These are phyloP conservation scores for Xylaria sp. DNA, from an alignment of 2,329 filamentous ascomycete species.

Conservation along the genomic window DNA sequence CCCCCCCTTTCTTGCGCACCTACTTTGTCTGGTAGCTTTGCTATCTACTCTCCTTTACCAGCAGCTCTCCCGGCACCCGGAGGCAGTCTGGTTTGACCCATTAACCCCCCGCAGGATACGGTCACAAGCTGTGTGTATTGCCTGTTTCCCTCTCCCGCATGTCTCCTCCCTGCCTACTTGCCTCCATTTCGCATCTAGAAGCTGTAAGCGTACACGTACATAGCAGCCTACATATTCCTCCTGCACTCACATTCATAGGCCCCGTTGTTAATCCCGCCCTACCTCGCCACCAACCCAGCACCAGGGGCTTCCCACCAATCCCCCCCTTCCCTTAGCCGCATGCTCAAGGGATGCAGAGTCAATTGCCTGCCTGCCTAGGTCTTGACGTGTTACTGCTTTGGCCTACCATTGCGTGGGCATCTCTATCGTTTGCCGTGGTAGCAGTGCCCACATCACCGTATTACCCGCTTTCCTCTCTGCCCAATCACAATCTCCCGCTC, in stretches of 20 bases:
- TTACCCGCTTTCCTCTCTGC: conserved; percentile 46
- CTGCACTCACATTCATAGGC: conserved; percentile 39
- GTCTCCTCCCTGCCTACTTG: conserved; percentile 28
- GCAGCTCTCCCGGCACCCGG: conserved; percentile 56
- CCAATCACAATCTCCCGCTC: conserved; percentile 44
- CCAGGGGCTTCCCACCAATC: conserved; percentile 46
- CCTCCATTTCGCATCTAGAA: conserved; percentile 38
- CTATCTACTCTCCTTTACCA: conserved; percentile 9
- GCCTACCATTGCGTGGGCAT: conserved; percentile 44
- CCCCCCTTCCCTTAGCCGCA: conserved; percentile 43
- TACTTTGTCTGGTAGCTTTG: conserved; percentile 13
- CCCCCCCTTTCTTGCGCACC: conserved; percentile 14
- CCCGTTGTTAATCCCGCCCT: conserved; percentile 43
- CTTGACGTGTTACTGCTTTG: conserved; percentile 53
- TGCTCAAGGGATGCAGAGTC: conserved; percentile 47
- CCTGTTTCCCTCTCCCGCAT: conserved; percentile 37
- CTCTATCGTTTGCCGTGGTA: conserved; percentile 50
- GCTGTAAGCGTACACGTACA: conserved; percentile 43
- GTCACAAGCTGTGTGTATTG: conserved; percentile 34
- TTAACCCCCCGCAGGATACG: conserved; percentile 51
- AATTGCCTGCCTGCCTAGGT: conserved; percentile 46
- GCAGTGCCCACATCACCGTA: conserved; percentile 45
- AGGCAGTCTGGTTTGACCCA: conserved; percentile 76
- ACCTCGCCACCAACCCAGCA: conserved; percentile 40
- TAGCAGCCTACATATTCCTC: conserved; percentile 44